Evolutionary conservation across 1,284 basidiomycete genomes (phyloP), one percentile per base, ranked within the genome.

Genomic region (Naganishia sp.): DNA sequence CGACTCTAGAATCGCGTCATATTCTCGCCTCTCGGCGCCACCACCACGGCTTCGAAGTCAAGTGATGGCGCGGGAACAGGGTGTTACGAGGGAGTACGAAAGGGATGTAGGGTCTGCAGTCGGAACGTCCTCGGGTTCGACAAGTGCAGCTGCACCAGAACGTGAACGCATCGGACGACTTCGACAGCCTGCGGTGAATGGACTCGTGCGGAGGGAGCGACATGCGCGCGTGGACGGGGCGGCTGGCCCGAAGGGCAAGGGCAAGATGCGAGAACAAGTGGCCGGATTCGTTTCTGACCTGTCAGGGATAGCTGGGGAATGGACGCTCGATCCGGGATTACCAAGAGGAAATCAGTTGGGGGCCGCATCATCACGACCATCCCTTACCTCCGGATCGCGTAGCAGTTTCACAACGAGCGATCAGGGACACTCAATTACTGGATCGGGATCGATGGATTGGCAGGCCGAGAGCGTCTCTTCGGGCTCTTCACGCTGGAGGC

Each of bases 291-390:
- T 59, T 15, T 43, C 59, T 25, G 59, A 61, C 15, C 42, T 59
- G 45, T 57, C 50, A 3, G 63, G 63, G 6, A 56, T 68, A 13
- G 63, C 63, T n/a, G 67, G 67, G 3, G 67, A 68, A 65, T 68
- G 63, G 55, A 49, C 53, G 50, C 43, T 68, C 1, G 67, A 68
- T 68, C 67, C 67, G 1, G 60, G 44, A 0, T 48, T 68, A 2
- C 49, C 63, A 10, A 42, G 44, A 28, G 44, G 39, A 15, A 21
- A 36, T 9, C 48, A 45, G 23, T 42, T 9, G 4, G 15, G 18
- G 42, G 33, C 31, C 6, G 36, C 53, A 7, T 6, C 13, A 6
- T 44, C 23, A 45, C 48, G 49, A 45, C 56, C 64, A 43, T 45
- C 52, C 39, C 23, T 50, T 11, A 43, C 57, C 11, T 48, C 52